These are phyloP conservation scores for Linum tenue DNA, from an alignment of 345 rosid species.

Conservation along the genomic window DNA sequence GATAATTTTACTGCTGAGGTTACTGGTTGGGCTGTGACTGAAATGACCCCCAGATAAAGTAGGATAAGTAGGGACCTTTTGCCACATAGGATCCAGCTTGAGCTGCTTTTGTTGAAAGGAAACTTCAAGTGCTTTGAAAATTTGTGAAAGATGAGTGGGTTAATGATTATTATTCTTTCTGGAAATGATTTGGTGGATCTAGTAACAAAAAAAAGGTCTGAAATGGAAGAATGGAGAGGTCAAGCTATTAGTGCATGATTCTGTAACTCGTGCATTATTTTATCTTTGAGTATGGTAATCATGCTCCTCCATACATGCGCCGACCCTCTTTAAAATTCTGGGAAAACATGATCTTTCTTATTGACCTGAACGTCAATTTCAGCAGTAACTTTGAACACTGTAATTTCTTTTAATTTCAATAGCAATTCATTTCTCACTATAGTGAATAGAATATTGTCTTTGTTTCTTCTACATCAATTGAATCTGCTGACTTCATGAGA, in stretches of 20 bases:
- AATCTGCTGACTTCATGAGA: too few relatives aligned
- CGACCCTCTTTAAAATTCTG: neutral
- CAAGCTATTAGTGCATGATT: neutral
- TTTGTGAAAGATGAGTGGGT: neutral
- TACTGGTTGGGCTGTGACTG: neutral
- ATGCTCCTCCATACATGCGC: neutral
- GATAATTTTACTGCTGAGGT: slow-evolving; percentile 1
- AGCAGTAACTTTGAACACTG: neutral
- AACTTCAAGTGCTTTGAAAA: neutral
- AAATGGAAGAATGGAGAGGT: neutral
- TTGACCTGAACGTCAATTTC: neutral
- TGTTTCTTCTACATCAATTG: too few relatives aligned
- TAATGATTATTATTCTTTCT: neutral
- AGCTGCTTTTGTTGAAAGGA: slow-evolving; percentile 1
- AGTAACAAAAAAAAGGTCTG: neutral
- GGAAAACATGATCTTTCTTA: neutral
- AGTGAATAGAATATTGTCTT: too few relatives aligned
- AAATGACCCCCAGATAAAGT: neutral
- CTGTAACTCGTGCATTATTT: neutral
- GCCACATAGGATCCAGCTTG: slow-evolving; percentile 1
- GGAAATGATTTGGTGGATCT: neutral
- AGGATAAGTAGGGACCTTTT: neutral
- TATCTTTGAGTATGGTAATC: neutral
- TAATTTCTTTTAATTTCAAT: too few relatives aligned
- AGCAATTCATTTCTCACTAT: neutral